Base-by-base conservation (phyloP, 2,329 filamentous ascomycete species). In the Thelonectria blattea region DNA sequence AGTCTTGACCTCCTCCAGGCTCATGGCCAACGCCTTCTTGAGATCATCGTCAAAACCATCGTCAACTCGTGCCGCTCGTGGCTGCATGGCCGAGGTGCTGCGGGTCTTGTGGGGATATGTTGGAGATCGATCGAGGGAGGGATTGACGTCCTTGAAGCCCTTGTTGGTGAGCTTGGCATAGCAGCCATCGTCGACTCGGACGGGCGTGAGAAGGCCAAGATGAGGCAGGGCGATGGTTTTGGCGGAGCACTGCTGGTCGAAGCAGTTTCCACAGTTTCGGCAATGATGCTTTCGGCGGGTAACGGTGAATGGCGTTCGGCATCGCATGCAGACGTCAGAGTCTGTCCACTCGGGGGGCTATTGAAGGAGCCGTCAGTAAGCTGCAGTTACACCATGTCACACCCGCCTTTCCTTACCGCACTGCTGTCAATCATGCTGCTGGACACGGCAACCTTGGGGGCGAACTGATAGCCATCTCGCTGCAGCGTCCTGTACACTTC, bases 221-320 rank as follows among this genome's bases (percentile, higher is more conserved):
- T 98, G 95, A 14, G 95, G 94, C 15, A 99, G 81, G 5, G 95
- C 90, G 42, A 97, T 84, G 20, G 85, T 88, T 79, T 98, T 98
- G 80, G 87, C 89, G 14, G 94, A 98, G 74, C 95, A 99, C 70
- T 95, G 89, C 65, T 94, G 92, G 73, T 97, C 96, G 75, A 99
- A 99, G 71, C 96, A 95, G 76, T 95, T 97, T 52, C 95, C 95
- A 72, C 95, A 99, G 76, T 99, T 99, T 66, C 95, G 89, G 73
- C 95, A 99, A 76, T 99, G 95, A 74, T 99, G 95, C 75, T 98
- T 99, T 72, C 95, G 89, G 76, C 99, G 99, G 57, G 94, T 99
- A 73, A 99, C 97, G 49, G 92, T 97, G 71, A 99, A 99, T 17
- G 92, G 80, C 12, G 94, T 97, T 68, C 95, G 88, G 76, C 95